phyloP scores from a whole-genome alignment of 2,329 filamentous ascomycete species.

The Ceratocystiopsis minuta region DNA sequence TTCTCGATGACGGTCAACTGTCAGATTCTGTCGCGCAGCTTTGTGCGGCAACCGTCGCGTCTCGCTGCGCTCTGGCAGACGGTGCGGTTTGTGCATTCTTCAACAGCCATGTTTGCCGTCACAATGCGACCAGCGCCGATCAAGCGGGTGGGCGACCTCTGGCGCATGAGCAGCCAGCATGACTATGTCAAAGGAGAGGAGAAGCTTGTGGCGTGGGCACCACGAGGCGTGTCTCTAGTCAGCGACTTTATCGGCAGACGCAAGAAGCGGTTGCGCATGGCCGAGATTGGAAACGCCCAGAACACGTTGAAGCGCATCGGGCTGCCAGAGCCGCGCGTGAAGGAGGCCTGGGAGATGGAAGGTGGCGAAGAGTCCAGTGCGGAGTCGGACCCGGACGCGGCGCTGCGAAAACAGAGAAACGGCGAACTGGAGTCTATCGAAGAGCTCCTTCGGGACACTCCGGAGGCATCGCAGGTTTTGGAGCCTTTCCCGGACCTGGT shows the following conservation, averaged over 20 bases:
- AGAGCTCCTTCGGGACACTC: conserved; percentile 39
- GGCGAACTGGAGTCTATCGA: conserved; percentile 33
- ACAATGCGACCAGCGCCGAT: conserved; percentile 75
- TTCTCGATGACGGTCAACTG: conserved; percentile 68
- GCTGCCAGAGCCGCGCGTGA: conserved; percentile 22
- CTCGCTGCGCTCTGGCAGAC: conserved; percentile 65
- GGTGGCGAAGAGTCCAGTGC: too few species aligned
- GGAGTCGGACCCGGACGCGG: background rate
- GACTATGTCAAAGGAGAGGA: conserved; percentile 97
- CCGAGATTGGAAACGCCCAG: conserved; percentile 64
- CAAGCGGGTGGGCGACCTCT: conserved; percentile 80
- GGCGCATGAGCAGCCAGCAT: conserved; percentile 88
- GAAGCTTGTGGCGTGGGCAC: conserved; percentile 64
- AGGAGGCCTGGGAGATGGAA: conserved; percentile 20
- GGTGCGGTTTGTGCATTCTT: conserved; percentile 70
- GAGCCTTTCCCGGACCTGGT: background rate
- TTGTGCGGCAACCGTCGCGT: conserved; percentile 60
- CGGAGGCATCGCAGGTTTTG: conserved; percentile 28
- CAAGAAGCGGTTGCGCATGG: conserved; percentile 54
- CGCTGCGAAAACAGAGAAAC: background rate
- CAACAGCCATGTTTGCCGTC: conserved; percentile 70
- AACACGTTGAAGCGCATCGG: conserved; percentile 44
- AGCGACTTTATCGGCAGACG: conserved; percentile 64
- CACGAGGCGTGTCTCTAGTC: conserved; percentile 79
- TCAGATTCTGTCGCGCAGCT: conserved; percentile 69